Conservation (phyloP, 2,329 filamentous ascomycete genomes). For the Trichothecium sympodiale region DNA sequence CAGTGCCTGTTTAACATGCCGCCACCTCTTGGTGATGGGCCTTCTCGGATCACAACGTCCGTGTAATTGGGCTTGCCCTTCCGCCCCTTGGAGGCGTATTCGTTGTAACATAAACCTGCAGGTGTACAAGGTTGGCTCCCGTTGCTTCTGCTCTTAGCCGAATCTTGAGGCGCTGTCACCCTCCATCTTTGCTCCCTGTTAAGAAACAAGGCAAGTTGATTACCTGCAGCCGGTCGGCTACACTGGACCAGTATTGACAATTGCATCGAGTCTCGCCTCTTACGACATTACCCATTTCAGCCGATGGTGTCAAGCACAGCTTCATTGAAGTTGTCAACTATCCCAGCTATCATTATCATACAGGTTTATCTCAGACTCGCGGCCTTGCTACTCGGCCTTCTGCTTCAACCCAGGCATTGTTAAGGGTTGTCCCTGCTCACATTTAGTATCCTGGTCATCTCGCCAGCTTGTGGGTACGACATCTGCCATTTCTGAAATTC, state of each 20-base stretch:
- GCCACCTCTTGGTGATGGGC: too few relatives aligned
- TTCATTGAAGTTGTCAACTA: not conserved
- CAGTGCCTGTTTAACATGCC: too few relatives aligned
- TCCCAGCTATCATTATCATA: too few relatives aligned
- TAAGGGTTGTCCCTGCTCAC: too few relatives aligned
- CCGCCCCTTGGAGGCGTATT: not conserved
- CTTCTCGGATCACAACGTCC: slow-evolving; percentile 2
- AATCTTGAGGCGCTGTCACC: not conserved
- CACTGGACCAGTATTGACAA: not conserved
- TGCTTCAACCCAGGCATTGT: too few relatives aligned
- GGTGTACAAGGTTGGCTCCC: not conserved
- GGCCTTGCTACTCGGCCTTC: too few relatives aligned
- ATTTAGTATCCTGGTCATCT: too few relatives aligned
- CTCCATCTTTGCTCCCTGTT: not conserved
- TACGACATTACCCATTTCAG: slow-evolving; percentile 4
- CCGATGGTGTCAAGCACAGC: slow-evolving; percentile 1
- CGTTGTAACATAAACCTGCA: slow-evolving; percentile 1
- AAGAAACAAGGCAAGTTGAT: not conserved
- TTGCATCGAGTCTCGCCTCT: not conserved
- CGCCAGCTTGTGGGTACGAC: too few relatives aligned
- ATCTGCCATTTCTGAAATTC: too few relatives aligned
- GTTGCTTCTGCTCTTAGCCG: slow-evolving; percentile 3
- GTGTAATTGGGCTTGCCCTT: not conserved
- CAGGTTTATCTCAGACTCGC: too few relatives aligned
- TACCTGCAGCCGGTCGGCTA: too few relatives aligned